A percentile compares a stretch with the other conserved stretches of the same genome.
These are phyloP conservation scores for Hymenoscyphus infarciens DNA, from an alignment of 2,329 filamentous ascomycete genomes.

Conservation along the genomic window DNA sequence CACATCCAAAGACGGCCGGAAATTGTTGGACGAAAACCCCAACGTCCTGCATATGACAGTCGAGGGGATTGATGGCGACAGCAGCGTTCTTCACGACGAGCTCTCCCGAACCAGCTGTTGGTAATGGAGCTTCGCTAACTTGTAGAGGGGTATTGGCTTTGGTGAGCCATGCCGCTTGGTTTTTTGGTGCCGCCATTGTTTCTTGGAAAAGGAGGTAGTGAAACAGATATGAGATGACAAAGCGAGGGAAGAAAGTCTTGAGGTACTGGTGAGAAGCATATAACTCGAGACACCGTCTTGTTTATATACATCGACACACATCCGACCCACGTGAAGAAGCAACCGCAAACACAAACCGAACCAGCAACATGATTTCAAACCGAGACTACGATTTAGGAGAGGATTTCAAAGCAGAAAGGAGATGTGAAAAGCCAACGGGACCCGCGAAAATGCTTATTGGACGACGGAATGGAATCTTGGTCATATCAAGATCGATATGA, in stretches of 20 bases:
- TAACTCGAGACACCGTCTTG: neutral
- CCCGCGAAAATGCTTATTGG: no score
- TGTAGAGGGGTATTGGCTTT: constrained; percentile 35
- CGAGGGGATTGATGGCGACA: constrained; percentile 42
- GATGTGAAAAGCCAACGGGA: neutral
- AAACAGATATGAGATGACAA: neutral
- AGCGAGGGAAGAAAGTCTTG: neutral
- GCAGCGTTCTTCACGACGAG: constrained; percentile 40
- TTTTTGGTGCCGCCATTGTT: constrained; percentile 6
- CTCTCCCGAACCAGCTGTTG: constrained; percentile 36
- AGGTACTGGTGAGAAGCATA: neutral
- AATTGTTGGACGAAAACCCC: constrained; percentile 15
- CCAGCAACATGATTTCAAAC: neutral
- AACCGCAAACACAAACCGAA: neutral
- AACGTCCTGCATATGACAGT: constrained; percentile 28
- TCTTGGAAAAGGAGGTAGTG: neutral
- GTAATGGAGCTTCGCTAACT: constrained; percentile 38
- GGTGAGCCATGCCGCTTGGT: constrained; percentile 23
- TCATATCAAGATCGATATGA: no score
- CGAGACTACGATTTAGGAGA: neutral
- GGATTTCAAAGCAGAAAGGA: neutral
- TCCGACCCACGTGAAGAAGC: neutral
- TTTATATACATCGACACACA: neutral
- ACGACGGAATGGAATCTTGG: no score
- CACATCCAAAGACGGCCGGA: constrained; percentile 46